Evolutionary conservation across 169 alveolate genomes (phyloP).

Genomic region (Plasmodium falciparum): DNA sequence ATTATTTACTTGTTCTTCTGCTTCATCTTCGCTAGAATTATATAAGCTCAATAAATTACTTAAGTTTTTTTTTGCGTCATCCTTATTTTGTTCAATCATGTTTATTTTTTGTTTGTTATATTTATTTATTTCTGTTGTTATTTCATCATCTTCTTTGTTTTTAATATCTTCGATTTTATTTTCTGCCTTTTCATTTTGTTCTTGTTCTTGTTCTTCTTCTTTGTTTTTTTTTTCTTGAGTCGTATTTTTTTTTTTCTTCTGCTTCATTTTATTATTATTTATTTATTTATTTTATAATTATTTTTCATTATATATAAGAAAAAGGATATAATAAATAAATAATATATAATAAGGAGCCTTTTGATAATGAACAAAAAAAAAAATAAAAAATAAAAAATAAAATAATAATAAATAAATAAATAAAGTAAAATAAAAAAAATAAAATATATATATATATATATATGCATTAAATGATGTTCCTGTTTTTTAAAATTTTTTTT

Average conservation of each 20-base stretch:
- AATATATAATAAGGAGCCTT: too few relatives aligned
- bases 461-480: too few relatives aligned
- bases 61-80: conserved; percentile 19
- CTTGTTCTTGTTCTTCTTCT: neutral
- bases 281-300: neutral
- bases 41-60: conserved; percentile 17
- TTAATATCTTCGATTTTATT: conserved; percentile 3
- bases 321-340: too few relatives aligned
- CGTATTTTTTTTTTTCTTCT: neutral
- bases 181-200: neutral
- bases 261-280: conserved; percentile 1
- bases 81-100: neutral
- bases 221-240: neutral
- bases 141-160: neutral
- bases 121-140: neutral
- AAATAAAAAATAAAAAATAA: too few relatives aligned
- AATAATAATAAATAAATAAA: too few relatives aligned
- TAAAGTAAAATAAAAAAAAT: too few relatives aligned
- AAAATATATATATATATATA: too few relatives aligned
- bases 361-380: too few relatives aligned
- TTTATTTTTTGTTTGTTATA: neutral
- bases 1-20: conserved; percentile 1
- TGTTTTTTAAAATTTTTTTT: too few relatives aligned
- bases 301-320: too few relatives aligned
- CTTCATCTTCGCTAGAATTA: conserved; percentile 57